Conservation (phyloP, 305 asterid genomes). For the Solanum hybrid region DNA sequence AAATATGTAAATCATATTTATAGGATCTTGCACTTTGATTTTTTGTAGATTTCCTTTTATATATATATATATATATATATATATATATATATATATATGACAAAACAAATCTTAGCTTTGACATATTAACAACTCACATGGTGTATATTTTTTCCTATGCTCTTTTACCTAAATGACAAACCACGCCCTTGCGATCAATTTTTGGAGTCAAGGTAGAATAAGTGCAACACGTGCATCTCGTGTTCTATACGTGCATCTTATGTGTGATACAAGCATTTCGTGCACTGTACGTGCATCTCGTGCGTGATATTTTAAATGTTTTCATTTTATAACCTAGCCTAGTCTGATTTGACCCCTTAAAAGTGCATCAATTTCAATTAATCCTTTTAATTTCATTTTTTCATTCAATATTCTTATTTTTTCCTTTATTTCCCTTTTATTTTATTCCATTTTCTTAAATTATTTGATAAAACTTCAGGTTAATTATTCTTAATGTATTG, state of each 20-base stretch:
- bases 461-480: not conserved
- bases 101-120: not conserved
- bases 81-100: not conserved
- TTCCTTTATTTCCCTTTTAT: not conserved
- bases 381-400: not conserved
- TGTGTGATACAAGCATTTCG: not conserved
- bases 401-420: not conserved
- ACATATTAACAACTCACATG: not conserved
- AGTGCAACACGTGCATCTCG: not conserved
- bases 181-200: not conserved
- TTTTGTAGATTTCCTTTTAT: not conserved
- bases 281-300: not conserved
- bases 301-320: not conserved
- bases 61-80: too few relatives aligned
- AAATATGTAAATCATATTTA: not conserved
- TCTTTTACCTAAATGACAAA: not conserved
- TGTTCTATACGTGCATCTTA: not conserved
- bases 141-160: not conserved
- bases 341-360: not conserved
- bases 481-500: not conserved
- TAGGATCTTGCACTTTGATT: not conserved
- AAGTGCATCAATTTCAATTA: not conserved
- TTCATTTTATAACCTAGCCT: not conserved
- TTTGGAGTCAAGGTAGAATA: not conserved
- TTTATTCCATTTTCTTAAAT: not conserved